phyloP scores from a whole-genome alignment of 2,329 filamentous ascomycete genomes.

The Trichoderma semiorbis region DNA sequence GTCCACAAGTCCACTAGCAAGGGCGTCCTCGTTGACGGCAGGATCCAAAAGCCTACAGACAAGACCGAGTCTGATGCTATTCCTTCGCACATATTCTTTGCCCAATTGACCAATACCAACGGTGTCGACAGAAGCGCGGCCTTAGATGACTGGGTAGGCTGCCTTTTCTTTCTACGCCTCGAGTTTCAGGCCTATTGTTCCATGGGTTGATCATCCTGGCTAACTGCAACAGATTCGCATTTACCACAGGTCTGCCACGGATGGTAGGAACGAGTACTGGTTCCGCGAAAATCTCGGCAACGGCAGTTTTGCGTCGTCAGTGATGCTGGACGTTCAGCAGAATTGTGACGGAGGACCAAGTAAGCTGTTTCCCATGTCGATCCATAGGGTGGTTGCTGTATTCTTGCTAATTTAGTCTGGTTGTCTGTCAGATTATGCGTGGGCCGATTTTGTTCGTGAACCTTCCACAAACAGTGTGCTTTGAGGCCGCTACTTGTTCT shows the following conservation, averaged over 20 bases:
- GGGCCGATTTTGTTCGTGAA: neutral
- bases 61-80: neutral
- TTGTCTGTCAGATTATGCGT: neutral
- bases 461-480: neutral
- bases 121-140: too few species aligned
- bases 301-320: neutral
- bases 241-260: neutral
- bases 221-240: neutral
- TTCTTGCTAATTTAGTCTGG: too few species aligned
- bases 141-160: too few species aligned
- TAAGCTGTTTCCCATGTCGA: neutral
- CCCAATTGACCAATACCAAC: neutral
- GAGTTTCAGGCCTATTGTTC: too few species aligned
- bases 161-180: too few species aligned
- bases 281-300: neutral
- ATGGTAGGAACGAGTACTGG: constrained; percentile 1
- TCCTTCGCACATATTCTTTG: neutral
- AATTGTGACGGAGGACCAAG: neutral
- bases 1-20: neutral
- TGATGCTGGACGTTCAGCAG: neutral
- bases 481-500: neutral
- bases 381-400: neutral
- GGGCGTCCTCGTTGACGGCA: neutral
- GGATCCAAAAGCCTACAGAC: neutral
- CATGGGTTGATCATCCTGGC: neutral